A percentile compares a stretch with the other conserved stretches of the same genome.
These are phyloP conservation scores for Bipolaris zeicola DNA, from an alignment of 2,329 filamentous ascomycete genomes.

Conservation along the genomic window DNA sequence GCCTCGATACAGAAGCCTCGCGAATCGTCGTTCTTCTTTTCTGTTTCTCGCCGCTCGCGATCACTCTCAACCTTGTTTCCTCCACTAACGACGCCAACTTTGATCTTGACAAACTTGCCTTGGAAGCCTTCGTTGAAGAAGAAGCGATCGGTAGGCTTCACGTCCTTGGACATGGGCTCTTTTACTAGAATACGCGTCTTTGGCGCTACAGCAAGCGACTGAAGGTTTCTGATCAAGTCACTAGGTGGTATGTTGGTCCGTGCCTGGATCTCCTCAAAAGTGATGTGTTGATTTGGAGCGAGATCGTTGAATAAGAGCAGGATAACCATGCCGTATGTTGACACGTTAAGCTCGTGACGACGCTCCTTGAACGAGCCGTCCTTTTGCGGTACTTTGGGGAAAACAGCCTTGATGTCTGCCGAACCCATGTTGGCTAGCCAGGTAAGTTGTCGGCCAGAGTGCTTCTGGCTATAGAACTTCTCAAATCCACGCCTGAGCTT, in stretches of 20 bases:
- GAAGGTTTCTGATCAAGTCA: conserved; percentile 78
- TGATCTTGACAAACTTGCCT: conserved; percentile 84
- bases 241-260: conserved; percentile 76
- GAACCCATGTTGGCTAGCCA: conserved; percentile 81
- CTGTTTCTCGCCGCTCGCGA: conserved; percentile 69
- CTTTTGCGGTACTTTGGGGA: conserved; percentile 75
- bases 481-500: conserved; percentile 83
- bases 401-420: conserved; percentile 81
- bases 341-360: conserved; percentile 87
- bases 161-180: conserved; percentile 76
- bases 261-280: conserved; percentile 79
- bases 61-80: conserved; percentile 83
- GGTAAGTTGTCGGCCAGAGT: conserved; percentile 84
- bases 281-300: conserved; percentile 55
- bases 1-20: conserved; percentile 75
- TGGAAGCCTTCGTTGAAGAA: conserved; percentile 80
- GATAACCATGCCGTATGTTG: conserved; percentile 91
- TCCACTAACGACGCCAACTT: conserved; percentile 80
- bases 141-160: conserved; percentile 79
- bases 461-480: conserved; percentile 83
- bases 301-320: conserved; percentile 88
- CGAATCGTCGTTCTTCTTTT: conserved; percentile 75
- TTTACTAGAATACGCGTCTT: conserved; percentile 84
- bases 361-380: conserved; percentile 68
- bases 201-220: conserved; percentile 79